Percentiles rank a stretch among this genome's conserved stretches.
Evolutionary conservation across 257 asterid species (phyloP).

Genomic region (Coffea canephora): DNA sequence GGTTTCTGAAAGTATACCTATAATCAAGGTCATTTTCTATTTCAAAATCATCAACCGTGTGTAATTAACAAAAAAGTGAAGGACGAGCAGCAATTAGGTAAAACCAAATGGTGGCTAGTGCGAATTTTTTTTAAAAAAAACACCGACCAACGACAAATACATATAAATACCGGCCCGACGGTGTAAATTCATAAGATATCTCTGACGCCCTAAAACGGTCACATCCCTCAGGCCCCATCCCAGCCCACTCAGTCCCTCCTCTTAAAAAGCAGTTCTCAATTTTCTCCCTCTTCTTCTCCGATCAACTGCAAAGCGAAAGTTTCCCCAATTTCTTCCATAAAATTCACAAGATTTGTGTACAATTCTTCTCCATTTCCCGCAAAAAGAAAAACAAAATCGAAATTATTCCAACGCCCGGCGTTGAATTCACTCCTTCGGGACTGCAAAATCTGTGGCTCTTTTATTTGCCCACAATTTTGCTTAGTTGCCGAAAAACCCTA

Average conservation of each 20-base stretch:
- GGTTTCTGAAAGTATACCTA: too few species aligned
- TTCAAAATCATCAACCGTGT: background rate
- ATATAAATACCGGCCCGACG: constrained; percentile 17
- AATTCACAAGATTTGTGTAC: constrained; percentile 2
- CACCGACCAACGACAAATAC: background rate
- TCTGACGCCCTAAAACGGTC: constrained; percentile 47
- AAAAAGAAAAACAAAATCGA: background rate
- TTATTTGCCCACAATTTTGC: constrained; percentile 28
- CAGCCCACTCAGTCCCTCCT: background rate
- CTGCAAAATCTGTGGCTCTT: constrained; percentile 23
- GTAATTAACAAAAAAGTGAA: background rate
- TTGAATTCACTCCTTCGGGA: background rate
- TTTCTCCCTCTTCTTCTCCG: constrained; percentile 10
- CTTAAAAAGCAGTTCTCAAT: background rate
- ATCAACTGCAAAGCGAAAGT: background rate
- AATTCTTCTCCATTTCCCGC: background rate
- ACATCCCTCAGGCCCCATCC: constrained; percentile 10
- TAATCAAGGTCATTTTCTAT: too few species aligned
- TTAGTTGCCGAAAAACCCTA: constrained; percentile 13
- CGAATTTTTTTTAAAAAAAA: background rate
- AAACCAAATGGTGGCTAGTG: background rate
- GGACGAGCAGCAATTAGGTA: background rate
- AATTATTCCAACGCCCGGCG: background rate
- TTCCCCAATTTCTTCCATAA: background rate
- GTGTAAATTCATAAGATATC: constrained; percentile 26